Base-by-base conservation (phyloP, 1,139 yeast genomes). In the Pichia sp. region DNA sequence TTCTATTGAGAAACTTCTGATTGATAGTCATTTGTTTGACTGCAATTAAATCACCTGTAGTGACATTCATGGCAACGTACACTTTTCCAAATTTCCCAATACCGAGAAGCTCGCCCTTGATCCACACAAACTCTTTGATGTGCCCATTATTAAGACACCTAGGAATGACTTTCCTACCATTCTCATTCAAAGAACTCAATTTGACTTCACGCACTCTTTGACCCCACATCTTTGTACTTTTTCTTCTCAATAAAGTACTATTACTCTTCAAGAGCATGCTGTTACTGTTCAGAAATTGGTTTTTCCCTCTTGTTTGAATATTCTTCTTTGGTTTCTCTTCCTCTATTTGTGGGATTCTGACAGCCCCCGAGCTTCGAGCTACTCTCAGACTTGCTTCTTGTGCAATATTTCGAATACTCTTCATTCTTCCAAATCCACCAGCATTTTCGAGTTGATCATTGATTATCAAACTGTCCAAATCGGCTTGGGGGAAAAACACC, bases 1-100 rank as follows among this genome's bases (percentile, higher is more conserved):
- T 63, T 37, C 67, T 74, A 12, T 62, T 59, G 13, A 66, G 57
- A 45, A 37, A 48, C 33, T 49, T 52, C 14, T 50, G 40, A 1
- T 86, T 81, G 5, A 82, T 82, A 34, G 73, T 77, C 5, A 91
- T 96, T 57, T 93, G 98, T 55, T 93, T 93, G 2, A 93, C 98
- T 0, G 99, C 99, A 63, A 93, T 79, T 96, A 93, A 88, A 52
- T 93, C 99, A 38, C 98, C 97, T 0, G 96, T 87, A 1, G 97
- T 91, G 13, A 87, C 93, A 58, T 93, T 93, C 52, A 93, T 69
- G 1, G 96, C 97, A 41, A 93, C 67, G 53, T 74, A 91, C 1
- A 93, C 98, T 30, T 85, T 80, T n/a, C 98, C 99, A 66, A 88
- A 93, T 0, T 96, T 88, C 0, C 99, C 99, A 41, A 88, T 76